These are phyloP conservation scores for Capillidium rhysosporum DNA, from an alignment of 371 early-diverging fungal species.

Conservation along the genomic window DNA sequence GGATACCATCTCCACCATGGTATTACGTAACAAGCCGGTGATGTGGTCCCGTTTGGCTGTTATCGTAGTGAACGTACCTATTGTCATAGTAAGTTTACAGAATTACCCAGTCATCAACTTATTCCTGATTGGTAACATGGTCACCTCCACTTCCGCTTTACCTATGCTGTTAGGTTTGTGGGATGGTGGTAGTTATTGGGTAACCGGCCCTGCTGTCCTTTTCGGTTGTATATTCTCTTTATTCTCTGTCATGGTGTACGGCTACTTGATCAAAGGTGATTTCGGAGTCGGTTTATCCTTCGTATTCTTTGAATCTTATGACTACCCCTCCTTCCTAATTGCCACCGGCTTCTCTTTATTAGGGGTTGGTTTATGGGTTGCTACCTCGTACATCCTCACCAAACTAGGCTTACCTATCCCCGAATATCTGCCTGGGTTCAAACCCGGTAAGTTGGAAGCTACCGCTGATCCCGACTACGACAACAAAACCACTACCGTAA, in stretches of 20 bases:
- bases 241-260: conserved; percentile 20
- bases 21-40: conserved; percentile 19
- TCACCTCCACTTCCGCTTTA: conserved; percentile 21
- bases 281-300: conserved; percentile 16
- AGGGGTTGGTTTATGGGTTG: background rate
- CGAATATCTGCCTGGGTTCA: background rate
- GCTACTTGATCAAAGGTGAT: conserved; percentile 9
- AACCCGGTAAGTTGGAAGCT: background rate
- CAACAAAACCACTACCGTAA: too few species aligned
- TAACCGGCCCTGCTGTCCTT: conserved; percentile 16
- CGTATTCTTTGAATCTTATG: conserved; percentile 17
- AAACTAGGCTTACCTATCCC: background rate
- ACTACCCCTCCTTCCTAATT: conserved; percentile 20
- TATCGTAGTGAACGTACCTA: conserved; percentile 27
- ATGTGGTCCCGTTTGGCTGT: conserved; percentile 21
- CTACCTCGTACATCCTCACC: background rate
- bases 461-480: background rate
- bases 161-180: conserved; percentile 28
- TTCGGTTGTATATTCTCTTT: conserved; percentile 22
- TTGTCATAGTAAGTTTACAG: conserved; percentile 18
- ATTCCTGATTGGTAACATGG: conserved; percentile 28
- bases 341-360: conserved; percentile 15
- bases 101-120: conserved; percentile 20
- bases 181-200: conserved; percentile 11
- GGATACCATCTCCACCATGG: conserved; percentile 21